Conservation (phyloP, 805 yeast genomes). For the Ogataea naganishii region DNA sequence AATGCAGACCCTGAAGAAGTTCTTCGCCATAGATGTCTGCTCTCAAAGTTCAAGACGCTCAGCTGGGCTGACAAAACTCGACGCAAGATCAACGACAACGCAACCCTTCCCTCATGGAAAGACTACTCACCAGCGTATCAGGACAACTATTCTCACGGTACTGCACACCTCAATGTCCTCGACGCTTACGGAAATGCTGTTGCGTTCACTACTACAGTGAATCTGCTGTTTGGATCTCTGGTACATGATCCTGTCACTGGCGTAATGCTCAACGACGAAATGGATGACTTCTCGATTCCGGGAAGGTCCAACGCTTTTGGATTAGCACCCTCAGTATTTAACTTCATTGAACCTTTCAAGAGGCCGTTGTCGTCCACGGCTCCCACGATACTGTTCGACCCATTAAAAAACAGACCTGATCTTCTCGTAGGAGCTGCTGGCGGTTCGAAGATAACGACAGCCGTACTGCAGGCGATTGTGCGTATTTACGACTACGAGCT, state of each 20-base stretch:
- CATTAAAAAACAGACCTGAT: constrained; percentile 39
- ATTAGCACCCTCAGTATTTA: constrained; percentile 71
- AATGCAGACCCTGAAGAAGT: too few relatives aligned
- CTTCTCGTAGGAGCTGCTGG: constrained; percentile 89
- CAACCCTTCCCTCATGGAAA: constrained; percentile 56
- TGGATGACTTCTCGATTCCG: constrained; percentile 90
- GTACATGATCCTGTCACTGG: constrained; percentile 82
- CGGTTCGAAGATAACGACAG: constrained; percentile 78
- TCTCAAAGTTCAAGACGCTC: constrained; percentile 32
- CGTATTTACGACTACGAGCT: constrained; percentile 51
- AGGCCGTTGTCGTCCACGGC: constrained; percentile 81
- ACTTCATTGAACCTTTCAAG: constrained; percentile 64
- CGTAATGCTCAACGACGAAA: constrained; percentile 74
- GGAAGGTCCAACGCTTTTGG: constrained; percentile 66
- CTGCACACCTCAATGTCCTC: constrained; percentile 77
- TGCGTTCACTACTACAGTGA: constrained; percentile 81
- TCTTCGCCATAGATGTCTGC: too few relatives aligned
- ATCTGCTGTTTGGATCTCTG: constrained; percentile 72
- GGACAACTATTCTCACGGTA: constrained; percentile 77
- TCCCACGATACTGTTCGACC: constrained; percentile 57
- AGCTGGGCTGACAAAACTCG: constrained; percentile 53
- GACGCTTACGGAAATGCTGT: constrained; percentile 75
- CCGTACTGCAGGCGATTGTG: constrained; percentile 73
- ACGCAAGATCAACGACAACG: constrained; percentile 40
- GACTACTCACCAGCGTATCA: constrained; percentile 77